phyloP scores from a whole-genome alignment of 768 basidiomycete genomes.

The Tylopilus plumbeoviolaceoides region DNA sequence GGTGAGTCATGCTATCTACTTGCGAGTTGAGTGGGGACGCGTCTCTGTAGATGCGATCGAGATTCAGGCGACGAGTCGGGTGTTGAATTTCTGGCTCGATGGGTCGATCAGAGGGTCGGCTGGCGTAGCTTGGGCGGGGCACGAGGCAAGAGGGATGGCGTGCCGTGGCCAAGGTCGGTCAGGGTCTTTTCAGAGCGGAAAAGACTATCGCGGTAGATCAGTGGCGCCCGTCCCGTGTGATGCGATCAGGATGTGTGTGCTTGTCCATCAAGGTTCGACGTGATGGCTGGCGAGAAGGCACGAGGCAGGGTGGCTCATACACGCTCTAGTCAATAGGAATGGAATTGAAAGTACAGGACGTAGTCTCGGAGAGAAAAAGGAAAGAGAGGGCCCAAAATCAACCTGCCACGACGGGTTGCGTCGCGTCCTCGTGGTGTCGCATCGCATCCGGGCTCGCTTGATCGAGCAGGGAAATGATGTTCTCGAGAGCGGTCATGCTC shows the following conservation, averaged over 20 bases:
- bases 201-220: not conserved
- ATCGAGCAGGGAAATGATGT: conserved; percentile 26
- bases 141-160: not conserved
- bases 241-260: not conserved
- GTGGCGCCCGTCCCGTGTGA: not conserved
- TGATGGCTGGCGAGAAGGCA: not conserved
- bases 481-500: conserved; percentile 17
- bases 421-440: not conserved
- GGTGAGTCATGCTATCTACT: too few species aligned
- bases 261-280: not conserved
- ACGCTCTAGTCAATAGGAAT: too few species aligned
- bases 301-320: not conserved
- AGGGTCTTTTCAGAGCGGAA: not conserved
- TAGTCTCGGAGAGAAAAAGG: not conserved
- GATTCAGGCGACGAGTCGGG: not conserved
- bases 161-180: too few species aligned
- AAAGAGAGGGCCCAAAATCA: not conserved
- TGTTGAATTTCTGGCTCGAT: too few species aligned
- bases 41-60: not conserved
- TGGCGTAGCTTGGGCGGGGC: not conserved
- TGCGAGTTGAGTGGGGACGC: too few species aligned
- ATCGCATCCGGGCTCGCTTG: conserved; percentile 19
- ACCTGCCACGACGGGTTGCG: conserved; percentile 1
- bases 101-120: not conserved
- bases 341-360: not conserved